A percentile compares a stretch with the other conserved stretches of the same genome.
Evolutionary conservation across 257 asterid genomes (phyloP).

Genomic region (Przewalskia tangutica): DNA sequence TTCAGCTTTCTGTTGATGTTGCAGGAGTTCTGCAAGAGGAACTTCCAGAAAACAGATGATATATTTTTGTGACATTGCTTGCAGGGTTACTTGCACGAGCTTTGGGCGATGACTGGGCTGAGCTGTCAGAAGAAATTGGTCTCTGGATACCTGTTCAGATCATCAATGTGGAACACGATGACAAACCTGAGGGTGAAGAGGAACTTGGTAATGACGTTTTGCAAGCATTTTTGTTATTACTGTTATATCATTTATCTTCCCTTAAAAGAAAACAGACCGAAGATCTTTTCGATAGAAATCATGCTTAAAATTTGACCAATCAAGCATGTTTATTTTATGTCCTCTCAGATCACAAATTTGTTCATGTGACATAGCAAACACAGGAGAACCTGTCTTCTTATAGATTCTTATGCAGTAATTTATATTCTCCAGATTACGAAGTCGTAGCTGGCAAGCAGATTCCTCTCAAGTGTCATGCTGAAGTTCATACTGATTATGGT

Average conservation of each 20-base stretch:
- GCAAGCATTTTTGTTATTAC: not conserved
- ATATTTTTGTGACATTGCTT: conserved; percentile 1
- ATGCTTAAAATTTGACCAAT: not conserved
- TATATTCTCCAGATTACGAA: conserved; percentile 40
- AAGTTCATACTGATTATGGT: conserved; percentile 77
- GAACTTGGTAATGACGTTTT: conserved; percentile 49
- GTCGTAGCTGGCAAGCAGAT: conserved; percentile 65
- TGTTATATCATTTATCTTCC: not conserved
- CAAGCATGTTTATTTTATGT: not conserved
- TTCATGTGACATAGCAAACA: not conserved
- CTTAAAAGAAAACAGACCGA: not conserved
- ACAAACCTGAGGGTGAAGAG: conserved; percentile 76
- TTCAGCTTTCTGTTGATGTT: not conserved
- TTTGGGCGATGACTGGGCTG: conserved; percentile 56
- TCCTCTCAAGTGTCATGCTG: conserved; percentile 74
- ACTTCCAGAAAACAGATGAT: not conserved
- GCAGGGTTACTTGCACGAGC: conserved; percentile 47
- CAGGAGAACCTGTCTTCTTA: not conserved
- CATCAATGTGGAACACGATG: conserved; percentile 59
- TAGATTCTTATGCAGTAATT: not conserved
- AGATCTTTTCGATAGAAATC: not conserved
- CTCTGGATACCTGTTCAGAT: conserved; percentile 71
- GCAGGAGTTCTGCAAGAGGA: not conserved
- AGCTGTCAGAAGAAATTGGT: conserved; percentile 60
- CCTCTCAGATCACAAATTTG: not conserved